These are phyloP conservation scores for Sabuloglossum arenarium DNA, from an alignment of 495 filamentous ascomycete species.

Conservation along the genomic window DNA sequence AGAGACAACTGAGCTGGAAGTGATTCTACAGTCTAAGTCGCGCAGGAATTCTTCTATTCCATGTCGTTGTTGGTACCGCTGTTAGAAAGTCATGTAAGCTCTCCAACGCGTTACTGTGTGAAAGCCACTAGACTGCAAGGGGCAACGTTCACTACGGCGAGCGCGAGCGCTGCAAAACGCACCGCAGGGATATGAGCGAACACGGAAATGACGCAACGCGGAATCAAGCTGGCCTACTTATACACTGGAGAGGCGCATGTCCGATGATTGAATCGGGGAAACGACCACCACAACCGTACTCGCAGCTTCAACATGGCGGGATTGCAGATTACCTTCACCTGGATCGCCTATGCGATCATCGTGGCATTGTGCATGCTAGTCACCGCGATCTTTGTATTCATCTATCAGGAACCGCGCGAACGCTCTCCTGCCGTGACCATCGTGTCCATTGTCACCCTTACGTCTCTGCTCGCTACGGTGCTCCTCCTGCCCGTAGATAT, in stretches of 20 bases:
- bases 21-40: not conserved
- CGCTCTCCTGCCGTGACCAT: constrained; percentile 58
- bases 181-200: too few species aligned
- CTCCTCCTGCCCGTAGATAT: constrained; percentile 89
- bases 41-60: not conserved
- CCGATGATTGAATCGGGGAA: not conserved
- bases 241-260: not conserved
- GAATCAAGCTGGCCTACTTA: not conserved
- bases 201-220: not conserved
- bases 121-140: not conserved
- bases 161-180: not conserved
- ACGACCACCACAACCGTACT: not conserved
- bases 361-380: constrained; percentile 47
- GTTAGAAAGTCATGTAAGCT: not conserved
- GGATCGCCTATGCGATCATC: constrained; percentile 75
- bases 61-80: not conserved
- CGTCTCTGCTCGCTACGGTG: constrained; percentile 73
- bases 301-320: constrained; percentile 22
- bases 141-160: not conserved
- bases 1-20: not conserved
- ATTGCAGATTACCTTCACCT: constrained; percentile 69
- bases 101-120: not conserved
- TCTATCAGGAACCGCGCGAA: constrained; percentile 75
- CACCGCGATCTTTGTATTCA: constrained; percentile 60
- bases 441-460: constrained; percentile 70